These are phyloP conservation scores for Paecilomyces formosus DNA, from an alignment of 2,329 filamentous ascomycete species.

Conservation along the genomic window DNA sequence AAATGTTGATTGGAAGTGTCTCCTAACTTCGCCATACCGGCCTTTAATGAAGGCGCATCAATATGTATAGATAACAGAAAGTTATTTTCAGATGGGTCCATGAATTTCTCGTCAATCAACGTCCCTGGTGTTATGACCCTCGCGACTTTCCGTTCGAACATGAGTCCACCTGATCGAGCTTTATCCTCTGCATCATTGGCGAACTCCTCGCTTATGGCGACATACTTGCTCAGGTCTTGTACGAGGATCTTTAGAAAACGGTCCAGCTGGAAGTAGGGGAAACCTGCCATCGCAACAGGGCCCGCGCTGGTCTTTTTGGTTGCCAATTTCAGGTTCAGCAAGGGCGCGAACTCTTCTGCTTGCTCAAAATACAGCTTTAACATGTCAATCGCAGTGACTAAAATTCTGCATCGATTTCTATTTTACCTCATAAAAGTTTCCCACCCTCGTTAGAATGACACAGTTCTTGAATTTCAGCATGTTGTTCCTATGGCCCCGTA, in stretches of 20 bases:
- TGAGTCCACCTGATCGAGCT: conserved; percentile 65
- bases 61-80: conserved; percentile 78
- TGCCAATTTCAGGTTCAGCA: conserved; percentile 81
- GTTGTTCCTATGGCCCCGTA: conserved; percentile 79
- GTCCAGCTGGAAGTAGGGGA: conserved; percentile 88
- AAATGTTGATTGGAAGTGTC: conserved; percentile 17
- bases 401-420: background rate
- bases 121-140: conserved; percentile 91
- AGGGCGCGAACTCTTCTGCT: conserved; percentile 77
- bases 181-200: conserved; percentile 63
- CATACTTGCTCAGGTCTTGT: conserved; percentile 80
- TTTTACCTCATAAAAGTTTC: conserved; percentile 79
- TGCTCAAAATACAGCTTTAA: conserved; percentile 83
- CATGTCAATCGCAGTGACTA: conserved; percentile 3
- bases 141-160: conserved; percentile 78
- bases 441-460: conserved; percentile 83
- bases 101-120: conserved; percentile 93
- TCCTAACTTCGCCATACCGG: conserved; percentile 13
- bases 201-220: conserved; percentile 92
- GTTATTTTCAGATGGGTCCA: conserved; percentile 90
- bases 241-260: conserved; percentile 89
- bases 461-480: conserved; percentile 89
- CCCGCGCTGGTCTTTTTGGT: conserved; percentile 72
- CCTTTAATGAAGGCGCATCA: conserved; percentile 19
- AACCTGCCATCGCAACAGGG: conserved; percentile 85